Conservation (phyloP, 2,329 filamentous ascomycete species). For the Purpureocillium takamizusanense region DNA sequence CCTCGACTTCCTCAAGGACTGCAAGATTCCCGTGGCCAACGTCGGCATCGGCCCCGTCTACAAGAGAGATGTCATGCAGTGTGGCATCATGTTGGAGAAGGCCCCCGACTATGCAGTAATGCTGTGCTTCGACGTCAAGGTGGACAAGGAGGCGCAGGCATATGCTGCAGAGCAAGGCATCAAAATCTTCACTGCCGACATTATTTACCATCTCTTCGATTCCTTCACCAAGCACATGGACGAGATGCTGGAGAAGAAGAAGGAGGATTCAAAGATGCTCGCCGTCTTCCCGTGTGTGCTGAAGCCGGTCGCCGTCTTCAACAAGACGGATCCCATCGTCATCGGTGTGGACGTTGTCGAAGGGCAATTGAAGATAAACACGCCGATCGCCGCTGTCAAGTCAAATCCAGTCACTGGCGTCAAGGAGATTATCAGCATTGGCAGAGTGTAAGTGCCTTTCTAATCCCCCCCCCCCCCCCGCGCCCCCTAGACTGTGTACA, state of each 20-base stretch:
- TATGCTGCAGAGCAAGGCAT: slow-evolving; percentile 92
- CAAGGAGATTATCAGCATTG: slow-evolving; percentile 78
- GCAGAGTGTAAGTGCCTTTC: slow-evolving; percentile 88
- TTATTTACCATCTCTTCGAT: slow-evolving; percentile 98
- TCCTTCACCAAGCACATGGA: slow-evolving; percentile 93
- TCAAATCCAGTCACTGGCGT: slow-evolving; percentile 66
- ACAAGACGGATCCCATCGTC: slow-evolving; percentile 94
- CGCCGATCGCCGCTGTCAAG: slow-evolving; percentile 82
- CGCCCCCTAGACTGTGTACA: neutral
- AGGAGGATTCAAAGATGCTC: slow-evolving; percentile 90
- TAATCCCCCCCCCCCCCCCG: neutral
- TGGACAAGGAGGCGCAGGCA: slow-evolving; percentile 87
- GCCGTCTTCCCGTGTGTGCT: slow-evolving; percentile 97
- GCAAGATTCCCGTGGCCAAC: slow-evolving; percentile 95
- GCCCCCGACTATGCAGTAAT: slow-evolving; percentile 93
- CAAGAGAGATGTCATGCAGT: slow-evolving; percentile 95
- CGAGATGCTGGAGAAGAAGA: slow-evolving; percentile 77
- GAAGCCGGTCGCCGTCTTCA: slow-evolving; percentile 85
- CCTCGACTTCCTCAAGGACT: slow-evolving; percentile 89
- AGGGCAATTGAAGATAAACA: slow-evolving; percentile 76
- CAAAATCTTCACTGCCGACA: slow-evolving; percentile 97
- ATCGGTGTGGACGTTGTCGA: slow-evolving; percentile 94
- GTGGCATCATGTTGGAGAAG: slow-evolving; percentile 95
- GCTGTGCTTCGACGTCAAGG: slow-evolving; percentile 99
- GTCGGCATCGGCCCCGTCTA: slow-evolving; percentile 96